phyloP scores from a whole-genome alignment of 495 filamentous ascomycete species.

The Hypoxylon intermedium region DNA sequence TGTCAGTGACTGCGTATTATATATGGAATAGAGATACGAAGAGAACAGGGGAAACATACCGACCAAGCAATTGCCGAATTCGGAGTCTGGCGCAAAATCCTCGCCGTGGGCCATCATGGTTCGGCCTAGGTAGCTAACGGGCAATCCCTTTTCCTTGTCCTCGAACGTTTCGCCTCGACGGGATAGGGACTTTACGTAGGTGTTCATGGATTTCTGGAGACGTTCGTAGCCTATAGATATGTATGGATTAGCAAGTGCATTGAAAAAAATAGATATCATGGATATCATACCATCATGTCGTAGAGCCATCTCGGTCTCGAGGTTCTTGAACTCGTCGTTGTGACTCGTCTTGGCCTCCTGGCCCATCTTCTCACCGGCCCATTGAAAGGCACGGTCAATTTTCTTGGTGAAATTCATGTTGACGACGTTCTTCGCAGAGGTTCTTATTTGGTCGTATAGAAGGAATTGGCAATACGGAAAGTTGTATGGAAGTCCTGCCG shows the following conservation, averaged over 20 bases:
- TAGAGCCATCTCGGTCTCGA: slow-evolving; percentile 92
- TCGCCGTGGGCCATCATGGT: slow-evolving; percentile 93
- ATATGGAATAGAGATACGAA: not conserved
- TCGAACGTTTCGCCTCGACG: slow-evolving; percentile 85
- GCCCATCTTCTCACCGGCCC: slow-evolving; percentile 97
- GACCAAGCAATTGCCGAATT: slow-evolving; percentile 89
- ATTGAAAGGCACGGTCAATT: slow-evolving; percentile 96
- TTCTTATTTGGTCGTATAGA: slow-evolving; percentile 7
- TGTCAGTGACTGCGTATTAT: slow-evolving; percentile 1
- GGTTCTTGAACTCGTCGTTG: slow-evolving; percentile 89
- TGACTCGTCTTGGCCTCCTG: slow-evolving; percentile 86
- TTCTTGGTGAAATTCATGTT: slow-evolving; percentile 95
- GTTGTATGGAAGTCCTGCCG: slow-evolving; percentile 24
- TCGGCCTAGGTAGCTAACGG: slow-evolving; percentile 80
- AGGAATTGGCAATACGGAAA: not conserved
- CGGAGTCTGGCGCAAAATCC: slow-evolving; percentile 89
- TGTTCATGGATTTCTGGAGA: slow-evolving; percentile 85
- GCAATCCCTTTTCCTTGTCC: slow-evolving; percentile 78
- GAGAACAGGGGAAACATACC: slow-evolving; percentile 56
- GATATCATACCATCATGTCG: slow-evolving; percentile 79
- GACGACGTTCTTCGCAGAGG: slow-evolving; percentile 8
- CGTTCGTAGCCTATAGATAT: slow-evolving; percentile 60
- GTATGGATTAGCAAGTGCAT: slow-evolving; percentile 3
- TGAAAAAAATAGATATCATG: not conserved
- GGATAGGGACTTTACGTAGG: slow-evolving; percentile 89